These are phyloP conservation scores for Globisporangium solare DNA, from an alignment of 352 stramenopile genomes.

Conservation along the genomic window DNA sequence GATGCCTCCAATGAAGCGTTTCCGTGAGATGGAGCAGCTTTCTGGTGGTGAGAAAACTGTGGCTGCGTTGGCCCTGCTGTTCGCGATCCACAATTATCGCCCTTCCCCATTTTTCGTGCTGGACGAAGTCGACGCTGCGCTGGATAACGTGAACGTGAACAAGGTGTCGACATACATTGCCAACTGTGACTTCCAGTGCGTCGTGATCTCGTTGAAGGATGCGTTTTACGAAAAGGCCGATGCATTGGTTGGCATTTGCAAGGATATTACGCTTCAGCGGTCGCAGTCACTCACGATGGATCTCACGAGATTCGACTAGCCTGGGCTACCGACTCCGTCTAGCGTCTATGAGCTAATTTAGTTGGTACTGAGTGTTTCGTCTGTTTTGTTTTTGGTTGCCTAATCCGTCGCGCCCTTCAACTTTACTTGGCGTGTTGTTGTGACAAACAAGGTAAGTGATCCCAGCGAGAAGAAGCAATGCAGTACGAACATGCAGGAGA, in stretches of 20 bases:
- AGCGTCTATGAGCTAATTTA: not conserved
- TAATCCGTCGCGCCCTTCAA: too few species aligned
- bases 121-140: slow-evolving; percentile 98
- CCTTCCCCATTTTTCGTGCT: slow-evolving; percentile 98
- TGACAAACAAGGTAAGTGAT: too few species aligned
- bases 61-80: slow-evolving; percentile 97
- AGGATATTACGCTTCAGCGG: slow-evolving; percentile 69
- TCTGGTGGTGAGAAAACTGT: slow-evolving; percentile 99
- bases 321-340: not conserved
- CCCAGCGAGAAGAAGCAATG: too few species aligned
- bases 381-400: not conserved
- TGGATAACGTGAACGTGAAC: slow-evolving; percentile 99
- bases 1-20: slow-evolving; percentile 99
- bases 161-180: slow-evolving; percentile 98
- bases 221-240: slow-evolving; percentile 96
- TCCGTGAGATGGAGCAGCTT: slow-evolving; percentile 97
- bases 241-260: slow-evolving; percentile 90
- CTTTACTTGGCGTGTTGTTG: too few species aligned
- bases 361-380: not conserved
- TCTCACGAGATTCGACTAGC: slow-evolving; percentile 63
- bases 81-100: slow-evolving; percentile 97
- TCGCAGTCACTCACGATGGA: slow-evolving; percentile 78
- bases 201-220: slow-evolving; percentile 98
- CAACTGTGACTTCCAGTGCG: slow-evolving; percentile 95
- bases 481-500: too few species aligned